Conservation (phyloP, 805 yeast genomes). For the Yamadazyma endophytica region DNA sequence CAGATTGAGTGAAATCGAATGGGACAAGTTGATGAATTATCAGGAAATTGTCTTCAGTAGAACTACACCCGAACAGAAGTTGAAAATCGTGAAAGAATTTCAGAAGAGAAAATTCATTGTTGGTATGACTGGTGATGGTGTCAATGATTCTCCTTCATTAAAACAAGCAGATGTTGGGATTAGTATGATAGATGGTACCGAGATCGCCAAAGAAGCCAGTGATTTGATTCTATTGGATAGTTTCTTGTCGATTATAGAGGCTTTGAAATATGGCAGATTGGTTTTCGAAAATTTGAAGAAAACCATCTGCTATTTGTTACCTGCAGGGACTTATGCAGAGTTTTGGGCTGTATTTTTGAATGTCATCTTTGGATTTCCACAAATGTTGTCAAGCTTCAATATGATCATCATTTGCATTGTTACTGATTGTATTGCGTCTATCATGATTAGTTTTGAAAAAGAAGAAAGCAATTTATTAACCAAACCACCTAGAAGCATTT, state of each 20-base stretch:
- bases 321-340: constrained; percentile 52
- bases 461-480: constrained; percentile 39
- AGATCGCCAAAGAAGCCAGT: constrained; percentile 36
- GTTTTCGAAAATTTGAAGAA: constrained; percentile 48
- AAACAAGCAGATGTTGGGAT: constrained; percentile 33
- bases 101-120: constrained; percentile 27
- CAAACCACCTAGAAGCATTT: constrained; percentile 39
- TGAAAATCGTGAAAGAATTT: constrained; percentile 44
- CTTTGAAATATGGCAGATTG: constrained; percentile 39
- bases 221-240: constrained; percentile 26
- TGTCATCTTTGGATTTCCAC: constrained; percentile 48
- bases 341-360: constrained; percentile 48
- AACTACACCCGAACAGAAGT: constrained; percentile 49
- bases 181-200: constrained; percentile 24
- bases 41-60: constrained; percentile 39
- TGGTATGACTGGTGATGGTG: constrained; percentile 37
- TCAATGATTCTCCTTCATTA: constrained; percentile 32
- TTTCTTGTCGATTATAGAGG: constrained; percentile 26
- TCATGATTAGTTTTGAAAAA: constrained; percentile 41
- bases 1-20: constrained; percentile 31
- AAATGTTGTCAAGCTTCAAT: constrained; percentile 42
- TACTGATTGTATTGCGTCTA: constrained; percentile 45
- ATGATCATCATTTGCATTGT: constrained; percentile 50
- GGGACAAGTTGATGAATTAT: constrained; percentile 36
- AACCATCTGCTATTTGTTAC: constrained; percentile 43